Evolutionary conservation across 176 grass and related monocot species (phyloP).

Genomic region (Olyra latifolia): DNA sequence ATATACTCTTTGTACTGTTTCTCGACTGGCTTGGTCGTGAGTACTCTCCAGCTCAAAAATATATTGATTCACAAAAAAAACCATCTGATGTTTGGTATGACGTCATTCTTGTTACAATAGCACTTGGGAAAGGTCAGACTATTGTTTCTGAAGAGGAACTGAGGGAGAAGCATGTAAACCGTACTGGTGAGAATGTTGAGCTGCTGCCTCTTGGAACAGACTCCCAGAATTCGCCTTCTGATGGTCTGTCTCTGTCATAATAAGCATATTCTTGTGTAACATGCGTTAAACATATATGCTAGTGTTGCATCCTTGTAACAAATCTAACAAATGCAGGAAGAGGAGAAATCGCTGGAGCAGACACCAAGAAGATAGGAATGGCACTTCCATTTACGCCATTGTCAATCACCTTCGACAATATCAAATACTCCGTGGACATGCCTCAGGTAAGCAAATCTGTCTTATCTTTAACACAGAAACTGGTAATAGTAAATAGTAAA

Average conservation of each 20-base stretch:
- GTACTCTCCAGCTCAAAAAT: conserved; percentile 30
- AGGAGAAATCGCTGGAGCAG: conserved; percentile 43
- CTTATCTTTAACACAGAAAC: neutral
- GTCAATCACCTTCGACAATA: conserved; percentile 71
- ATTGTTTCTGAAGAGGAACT: conserved; percentile 86
- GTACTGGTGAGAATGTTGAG: conserved; percentile 68
- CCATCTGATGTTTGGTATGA: conserved; percentile 21
- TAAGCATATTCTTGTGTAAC: neutral
- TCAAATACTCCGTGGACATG: conserved; percentile 93
- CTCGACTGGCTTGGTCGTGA: conserved; percentile 94
- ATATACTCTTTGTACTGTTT: conserved; percentile 81
- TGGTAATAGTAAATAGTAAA: conserved; percentile 5
- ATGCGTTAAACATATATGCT: neutral
- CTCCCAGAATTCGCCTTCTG: conserved; percentile 35
- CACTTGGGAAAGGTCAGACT: conserved; percentile 70
- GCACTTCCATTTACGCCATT: conserved; percentile 81
- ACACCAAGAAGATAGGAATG: conserved; percentile 77
- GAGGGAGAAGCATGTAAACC: conserved; percentile 76
- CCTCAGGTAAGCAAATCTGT: conserved; percentile 55
- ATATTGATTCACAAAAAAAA: conserved; percentile 21
- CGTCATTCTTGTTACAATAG: conserved; percentile 41
- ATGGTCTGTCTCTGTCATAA: conserved; percentile 38
- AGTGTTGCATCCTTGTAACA: conserved; percentile 24
- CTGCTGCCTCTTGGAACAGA: conserved; percentile 32
- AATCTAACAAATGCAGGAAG: conserved; percentile 55